phyloP scores from a whole-genome alignment of 2,329 filamentous ascomycete species.

The Emergomyces pasteurianus region DNA sequence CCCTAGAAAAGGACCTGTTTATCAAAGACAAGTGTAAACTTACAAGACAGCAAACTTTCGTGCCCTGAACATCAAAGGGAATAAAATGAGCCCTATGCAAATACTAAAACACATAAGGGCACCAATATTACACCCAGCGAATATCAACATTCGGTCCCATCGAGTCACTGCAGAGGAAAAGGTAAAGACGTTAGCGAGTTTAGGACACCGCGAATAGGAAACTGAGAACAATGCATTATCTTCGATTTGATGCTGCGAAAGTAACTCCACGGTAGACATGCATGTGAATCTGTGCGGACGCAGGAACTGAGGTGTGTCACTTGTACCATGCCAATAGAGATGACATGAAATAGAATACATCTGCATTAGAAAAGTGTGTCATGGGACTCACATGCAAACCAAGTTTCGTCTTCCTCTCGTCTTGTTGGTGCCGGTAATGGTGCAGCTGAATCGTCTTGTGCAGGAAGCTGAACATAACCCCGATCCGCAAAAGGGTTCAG shows the following conservation, averaged over 20 bases:
- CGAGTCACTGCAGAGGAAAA: slow-evolving; percentile 60
- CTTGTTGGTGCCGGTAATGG: slow-evolving; percentile 73
- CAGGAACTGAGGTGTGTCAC: slow-evolving; percentile 30
- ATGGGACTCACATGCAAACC: slow-evolving; percentile 75
- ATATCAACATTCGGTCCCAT: slow-evolving; percentile 92
- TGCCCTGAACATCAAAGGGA: slow-evolving; percentile 69
- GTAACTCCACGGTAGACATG: slow-evolving; percentile 6
- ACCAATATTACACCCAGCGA: slow-evolving; percentile 79
- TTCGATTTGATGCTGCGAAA: not conserved
- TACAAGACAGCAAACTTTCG: slow-evolving; percentile 96
- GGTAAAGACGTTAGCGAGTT: slow-evolving; percentile 10
- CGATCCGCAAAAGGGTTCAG: slow-evolving; percentile 72
- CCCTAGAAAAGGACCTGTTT: slow-evolving; percentile 10
- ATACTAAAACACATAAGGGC: slow-evolving; percentile 86
- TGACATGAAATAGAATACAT: not conserved
- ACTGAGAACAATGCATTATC: not conserved
- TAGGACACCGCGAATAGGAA: slow-evolving; percentile 5
- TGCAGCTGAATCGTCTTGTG: slow-evolving; percentile 68
- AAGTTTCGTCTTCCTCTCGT: slow-evolving; percentile 89
- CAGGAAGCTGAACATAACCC: slow-evolving; percentile 85
- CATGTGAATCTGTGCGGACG: slow-evolving; percentile 21
- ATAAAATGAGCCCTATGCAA: slow-evolving; percentile 68
- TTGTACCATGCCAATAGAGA: slow-evolving; percentile 15
- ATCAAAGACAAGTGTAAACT: slow-evolving; percentile 38
- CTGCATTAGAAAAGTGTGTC: slow-evolving; percentile 1